Evolutionary conservation across 1,139 yeast genomes (phyloP).

Genomic region (Saccharomyces hybrid): DNA sequence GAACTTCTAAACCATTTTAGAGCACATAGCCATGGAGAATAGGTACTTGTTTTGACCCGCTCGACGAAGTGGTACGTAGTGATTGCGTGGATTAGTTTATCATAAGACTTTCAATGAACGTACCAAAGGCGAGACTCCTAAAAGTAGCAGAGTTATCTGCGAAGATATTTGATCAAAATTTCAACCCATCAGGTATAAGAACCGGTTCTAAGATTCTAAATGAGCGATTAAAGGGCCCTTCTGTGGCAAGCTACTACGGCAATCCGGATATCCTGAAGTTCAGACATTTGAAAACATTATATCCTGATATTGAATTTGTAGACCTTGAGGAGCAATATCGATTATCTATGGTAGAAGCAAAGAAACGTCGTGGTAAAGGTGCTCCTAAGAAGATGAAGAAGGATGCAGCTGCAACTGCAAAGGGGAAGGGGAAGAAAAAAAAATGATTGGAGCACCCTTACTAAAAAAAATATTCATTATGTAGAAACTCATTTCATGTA

Average conservation of each 20-base stretch:
- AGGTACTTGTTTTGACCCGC: not conserved
- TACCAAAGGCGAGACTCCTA: slow-evolving; percentile 40
- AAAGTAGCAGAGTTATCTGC: slow-evolving; percentile 52
- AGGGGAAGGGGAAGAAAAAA: slow-evolving; percentile 34
- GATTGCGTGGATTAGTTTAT: not conserved
- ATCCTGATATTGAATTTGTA: slow-evolving; percentile 49
- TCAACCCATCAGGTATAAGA: slow-evolving; percentile 61
- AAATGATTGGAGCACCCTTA: slow-evolving; percentile 14
- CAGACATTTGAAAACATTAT: slow-evolving; percentile 50
- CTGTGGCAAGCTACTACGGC: slow-evolving; percentile 67
- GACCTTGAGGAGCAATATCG: slow-evolving; percentile 73
- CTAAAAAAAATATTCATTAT: not conserved
- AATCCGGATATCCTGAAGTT: slow-evolving; percentile 61
- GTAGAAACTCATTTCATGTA: slow-evolving; percentile 4
- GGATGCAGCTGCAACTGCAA: slow-evolving; percentile 23
- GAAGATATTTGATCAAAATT: slow-evolving; percentile 52
- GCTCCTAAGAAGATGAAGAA: slow-evolving; percentile 75
- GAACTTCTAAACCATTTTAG: not conserved
- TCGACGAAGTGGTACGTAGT: not conserved
- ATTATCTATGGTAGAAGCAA: slow-evolving; percentile 50
- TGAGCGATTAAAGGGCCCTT: slow-evolving; percentile 69
- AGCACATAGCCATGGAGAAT: not conserved
- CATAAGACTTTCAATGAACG: slow-evolving; percentile 1
- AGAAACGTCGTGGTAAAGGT: slow-evolving; percentile 86
- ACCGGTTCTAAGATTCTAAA: slow-evolving; percentile 73